Evolutionary conservation across 345 rosid genomes (phyloP).

Genomic region (Citrus medica): DNA sequence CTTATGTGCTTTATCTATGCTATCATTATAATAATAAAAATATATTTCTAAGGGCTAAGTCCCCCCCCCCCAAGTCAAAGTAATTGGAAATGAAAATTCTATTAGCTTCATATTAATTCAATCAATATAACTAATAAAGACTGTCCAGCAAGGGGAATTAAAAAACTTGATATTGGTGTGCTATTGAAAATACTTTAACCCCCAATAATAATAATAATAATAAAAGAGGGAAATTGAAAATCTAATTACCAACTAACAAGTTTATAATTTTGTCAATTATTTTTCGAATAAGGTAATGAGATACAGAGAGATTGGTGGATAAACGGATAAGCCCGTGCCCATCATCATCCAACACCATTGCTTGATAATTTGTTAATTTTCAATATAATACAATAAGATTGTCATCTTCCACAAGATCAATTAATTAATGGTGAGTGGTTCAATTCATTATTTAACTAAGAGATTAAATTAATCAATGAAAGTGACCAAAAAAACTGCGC

Average conservation of each 20-base stretch:
- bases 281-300: background rate
- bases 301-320: constrained; percentile 16
- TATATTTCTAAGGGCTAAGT: too few species aligned
- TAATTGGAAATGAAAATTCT: background rate
- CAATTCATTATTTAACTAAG: constrained; percentile 3
- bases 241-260: background rate
- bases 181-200: background rate
- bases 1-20: too few species aligned
- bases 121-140: background rate
- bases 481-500: constrained; percentile 14
- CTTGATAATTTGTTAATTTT: constrained; percentile 7
- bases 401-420: constrained; percentile 3
- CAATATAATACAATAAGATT: background rate
- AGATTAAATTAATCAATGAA: background rate
- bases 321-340: constrained; percentile 23
- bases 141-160: background rate
- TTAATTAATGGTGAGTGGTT: constrained; percentile 18
- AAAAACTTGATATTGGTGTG: background rate
- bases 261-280: background rate
- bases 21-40: too few species aligned
- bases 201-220: too few species aligned
- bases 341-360: constrained; percentile 12
- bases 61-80: background rate
- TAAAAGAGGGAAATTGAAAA: background rate
- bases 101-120: background rate